phyloP scores from a whole-genome alignment of 2,329 filamentous ascomycete species.

The Pestalotiopsis sp. region DNA sequence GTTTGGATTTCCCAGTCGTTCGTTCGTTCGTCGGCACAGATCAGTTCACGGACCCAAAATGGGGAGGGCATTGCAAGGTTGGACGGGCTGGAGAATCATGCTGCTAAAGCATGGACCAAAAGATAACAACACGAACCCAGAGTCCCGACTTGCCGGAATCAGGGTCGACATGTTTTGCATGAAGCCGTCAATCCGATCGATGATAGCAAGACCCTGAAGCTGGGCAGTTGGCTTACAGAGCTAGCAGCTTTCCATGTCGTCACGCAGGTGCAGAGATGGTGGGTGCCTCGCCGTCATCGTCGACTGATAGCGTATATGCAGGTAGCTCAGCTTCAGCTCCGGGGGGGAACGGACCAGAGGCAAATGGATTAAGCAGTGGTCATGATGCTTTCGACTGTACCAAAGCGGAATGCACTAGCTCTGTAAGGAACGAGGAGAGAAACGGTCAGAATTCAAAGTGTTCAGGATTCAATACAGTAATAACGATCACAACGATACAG shows the following conservation, averaged over 20 bases:
- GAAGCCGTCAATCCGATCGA: not conserved
- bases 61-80: not conserved
- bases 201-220: not conserved
- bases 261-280: not conserved
- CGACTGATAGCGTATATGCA: not conserved
- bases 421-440: not conserved
- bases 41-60: not conserved
- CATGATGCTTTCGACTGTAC: not conserved
- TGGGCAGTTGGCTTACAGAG: not conserved
- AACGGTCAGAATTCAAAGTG: not conserved
- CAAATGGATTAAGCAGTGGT: not conserved
- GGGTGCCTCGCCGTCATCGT: not conserved
- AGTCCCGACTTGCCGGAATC: not conserved
- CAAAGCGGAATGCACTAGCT: not conserved
- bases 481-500: too few relatives aligned
- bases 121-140: not conserved
- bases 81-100: not conserved
- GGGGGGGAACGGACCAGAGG: not conserved
- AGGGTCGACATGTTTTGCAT: not conserved
- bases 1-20: not conserved
- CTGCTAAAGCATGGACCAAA: not conserved
- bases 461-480: not conserved
- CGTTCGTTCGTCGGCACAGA: not conserved
- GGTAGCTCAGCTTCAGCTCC: not conserved
- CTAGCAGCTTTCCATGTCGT: not conserved